Conservation (phyloP, 2,329 filamentous ascomycete genomes). For the Cryphonectria nitschkei region DNA sequence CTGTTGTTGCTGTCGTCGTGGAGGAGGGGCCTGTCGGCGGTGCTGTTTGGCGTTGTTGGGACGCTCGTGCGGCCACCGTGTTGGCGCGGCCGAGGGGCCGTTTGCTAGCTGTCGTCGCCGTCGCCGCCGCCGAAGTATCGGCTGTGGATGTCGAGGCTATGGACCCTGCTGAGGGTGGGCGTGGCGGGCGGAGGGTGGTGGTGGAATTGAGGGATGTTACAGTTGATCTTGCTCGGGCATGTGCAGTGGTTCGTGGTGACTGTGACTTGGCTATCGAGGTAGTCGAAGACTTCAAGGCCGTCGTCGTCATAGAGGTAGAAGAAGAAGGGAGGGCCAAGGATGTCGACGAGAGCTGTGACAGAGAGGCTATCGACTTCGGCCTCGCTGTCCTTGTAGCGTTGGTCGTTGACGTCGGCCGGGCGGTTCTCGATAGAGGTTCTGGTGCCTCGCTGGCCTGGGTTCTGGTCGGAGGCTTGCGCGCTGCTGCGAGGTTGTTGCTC, state of each 20-base stretch:
- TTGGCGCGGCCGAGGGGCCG: constrained; percentile 27
- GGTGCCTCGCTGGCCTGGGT: constrained; percentile 11
- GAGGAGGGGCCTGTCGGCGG: constrained; percentile 17
- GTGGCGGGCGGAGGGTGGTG: constrained; percentile 45
- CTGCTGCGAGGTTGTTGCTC: constrained; percentile 21
- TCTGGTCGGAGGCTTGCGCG: constrained; percentile 34
- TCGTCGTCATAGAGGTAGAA: constrained; percentile 30
- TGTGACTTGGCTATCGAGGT: constrained; percentile 18
- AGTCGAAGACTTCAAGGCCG: constrained; percentile 33
- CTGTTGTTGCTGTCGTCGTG: constrained; percentile 20
- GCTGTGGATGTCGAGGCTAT: constrained; percentile 27
- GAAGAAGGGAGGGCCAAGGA: constrained; percentile 34
- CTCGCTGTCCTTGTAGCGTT: constrained; percentile 31
- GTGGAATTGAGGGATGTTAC: constrained; percentile 43
- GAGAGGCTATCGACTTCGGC: constrained; percentile 28
- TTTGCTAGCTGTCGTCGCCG: constrained; percentile 10
- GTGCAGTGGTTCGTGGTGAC: constrained; percentile 33
- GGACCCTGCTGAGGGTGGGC: constrained; percentile 35
- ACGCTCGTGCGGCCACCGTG: constrained; percentile 19
- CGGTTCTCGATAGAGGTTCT: constrained; percentile 11
- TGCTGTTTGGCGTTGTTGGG: constrained; percentile 11
- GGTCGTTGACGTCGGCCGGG: constrained; percentile 28
- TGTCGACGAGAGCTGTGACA: constrained; percentile 26
- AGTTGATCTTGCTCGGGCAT: constrained; percentile 47
- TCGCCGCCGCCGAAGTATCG: constrained; percentile 9